Base-by-base conservation (phyloP, 2,329 filamentous ascomycete species). In the Sarocladium brachiariae region DNA sequence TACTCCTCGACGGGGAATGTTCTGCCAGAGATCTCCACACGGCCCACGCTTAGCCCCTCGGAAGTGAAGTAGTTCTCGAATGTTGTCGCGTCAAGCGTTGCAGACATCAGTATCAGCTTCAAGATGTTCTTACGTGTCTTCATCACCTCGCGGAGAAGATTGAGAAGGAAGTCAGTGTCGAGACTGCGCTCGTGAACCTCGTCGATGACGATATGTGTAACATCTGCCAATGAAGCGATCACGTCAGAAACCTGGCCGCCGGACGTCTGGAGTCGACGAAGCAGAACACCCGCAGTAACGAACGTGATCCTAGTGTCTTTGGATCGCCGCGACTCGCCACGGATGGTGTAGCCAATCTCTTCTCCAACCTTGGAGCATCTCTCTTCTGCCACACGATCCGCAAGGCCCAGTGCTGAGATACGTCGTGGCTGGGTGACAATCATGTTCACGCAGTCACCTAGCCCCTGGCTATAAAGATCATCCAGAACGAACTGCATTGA, bases 401-500 rank as follows among this genome's bases (percentile, higher is more conserved):
- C 95, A 53, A 99, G 77, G 47, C 93, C 91, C 9, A 99, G 78
- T 2, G 93, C 93, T 24, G 92, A 96, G 54, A 99, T 97, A 64
- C 93, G 82, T 52, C 93, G 83, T 19, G 93, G 93, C 61, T 99
- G 93, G 0, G 93, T 99, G 60, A 95, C 96, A 53, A 99, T 83
- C 55, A 99, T 95, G 61, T 95, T 96, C 27, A 85, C 87, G 11
- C 81, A 81, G 11, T 79, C 80, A 2, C 92, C 93, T 8, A 95
- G 74, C 7, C 84, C 81, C 41, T 80, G 77, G 54, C 79, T 76
- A 59, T 96, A 95, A 55, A 97, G 73, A 59, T 97, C 89, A 60
- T 99, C 93, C 1, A 99, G 75, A 38, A 99, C 78, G 66, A 97
- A 99, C 65, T 99, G 93, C 30, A 97, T 89, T 2, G 89, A 93